phyloP scores from a whole-genome alignment of 208 protist species.

The Crithidia expoeki region DNA sequence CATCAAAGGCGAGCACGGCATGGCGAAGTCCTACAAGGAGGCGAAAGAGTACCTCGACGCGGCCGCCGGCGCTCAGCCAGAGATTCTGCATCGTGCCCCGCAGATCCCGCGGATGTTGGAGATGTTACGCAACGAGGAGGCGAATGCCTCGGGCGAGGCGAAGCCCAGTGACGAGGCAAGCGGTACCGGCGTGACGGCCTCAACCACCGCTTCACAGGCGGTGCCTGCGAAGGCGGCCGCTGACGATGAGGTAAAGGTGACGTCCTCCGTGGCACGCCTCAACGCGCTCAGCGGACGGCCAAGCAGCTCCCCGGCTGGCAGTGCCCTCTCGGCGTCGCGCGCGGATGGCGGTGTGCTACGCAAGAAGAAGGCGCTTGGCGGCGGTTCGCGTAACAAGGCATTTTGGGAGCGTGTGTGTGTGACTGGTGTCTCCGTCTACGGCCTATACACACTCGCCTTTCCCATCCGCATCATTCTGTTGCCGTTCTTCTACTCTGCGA shows the following conservation, averaged over 20 bases:
- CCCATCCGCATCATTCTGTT: constrained; percentile 79
- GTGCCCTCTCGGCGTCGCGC: constrained; percentile 12
- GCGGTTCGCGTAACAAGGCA: constrained; percentile 41
- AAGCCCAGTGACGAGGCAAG: not conserved
- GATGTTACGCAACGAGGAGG: constrained; percentile 65
- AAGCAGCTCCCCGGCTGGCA: constrained; percentile 9
- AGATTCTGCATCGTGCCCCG: constrained; percentile 69
- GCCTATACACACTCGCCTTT: constrained; percentile 77
- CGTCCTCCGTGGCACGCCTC: constrained; percentile 58
- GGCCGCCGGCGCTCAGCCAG: constrained; percentile 55
- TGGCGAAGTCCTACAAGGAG: constrained; percentile 63
- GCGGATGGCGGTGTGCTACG: constrained; percentile 31
- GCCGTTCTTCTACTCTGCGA: constrained; percentile 67
- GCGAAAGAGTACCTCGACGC: constrained; percentile 83
- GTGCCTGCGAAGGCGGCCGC: constrained; percentile 8
- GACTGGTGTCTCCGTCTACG: constrained; percentile 55
- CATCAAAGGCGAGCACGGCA: constrained; percentile 84
- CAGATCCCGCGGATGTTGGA: constrained; percentile 73
- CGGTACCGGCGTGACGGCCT: constrained; percentile 3
- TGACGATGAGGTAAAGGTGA: constrained; percentile 45
- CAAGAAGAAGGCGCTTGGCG: constrained; percentile 36
- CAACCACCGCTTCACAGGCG: constrained; percentile 3
- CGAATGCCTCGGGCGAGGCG: not conserved
- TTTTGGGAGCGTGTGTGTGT: constrained; percentile 85
- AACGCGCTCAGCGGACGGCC: constrained; percentile 47